phyloP scores from a whole-genome alignment of 495 filamentous ascomycete genomes.

The Talaromyces borbonicus region DNA sequence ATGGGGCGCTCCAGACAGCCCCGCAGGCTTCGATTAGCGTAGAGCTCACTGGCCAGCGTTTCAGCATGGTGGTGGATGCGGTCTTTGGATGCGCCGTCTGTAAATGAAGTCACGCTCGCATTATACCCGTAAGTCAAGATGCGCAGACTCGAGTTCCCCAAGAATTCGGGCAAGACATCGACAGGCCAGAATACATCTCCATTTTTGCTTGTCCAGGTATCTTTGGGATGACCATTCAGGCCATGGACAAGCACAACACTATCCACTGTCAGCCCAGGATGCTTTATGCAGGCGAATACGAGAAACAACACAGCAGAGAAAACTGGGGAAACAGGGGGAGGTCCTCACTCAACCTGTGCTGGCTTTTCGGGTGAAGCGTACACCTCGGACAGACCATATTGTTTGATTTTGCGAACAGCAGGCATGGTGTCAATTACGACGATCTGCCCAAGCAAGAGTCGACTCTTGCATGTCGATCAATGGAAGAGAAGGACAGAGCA shows the following conservation, averaged over 20 bases:
- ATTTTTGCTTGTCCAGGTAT: slow-evolving; percentile 61
- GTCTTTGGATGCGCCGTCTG: slow-evolving; percentile 54
- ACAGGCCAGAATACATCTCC: slow-evolving; percentile 66
- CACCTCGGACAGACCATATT: slow-evolving; percentile 60
- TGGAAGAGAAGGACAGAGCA: not conserved
- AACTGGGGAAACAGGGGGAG: too few species aligned
- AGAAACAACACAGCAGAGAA: too few species aligned
- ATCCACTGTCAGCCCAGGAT: too few species aligned
- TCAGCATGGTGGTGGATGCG: slow-evolving; percentile 78
- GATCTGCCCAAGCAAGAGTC: too few species aligned
- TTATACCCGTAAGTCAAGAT: slow-evolving; percentile 82
- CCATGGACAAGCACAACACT: slow-evolving; percentile 71
- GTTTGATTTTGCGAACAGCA: slow-evolving; percentile 39
- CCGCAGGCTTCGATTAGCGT: slow-evolving; percentile 49
- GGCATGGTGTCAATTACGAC: not conserved
- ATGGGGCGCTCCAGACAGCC: slow-evolving; percentile 54
- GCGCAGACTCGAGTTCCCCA: slow-evolving; percentile 52
- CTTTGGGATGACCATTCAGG: slow-evolving; percentile 65
- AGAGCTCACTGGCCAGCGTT: slow-evolving; percentile 55
- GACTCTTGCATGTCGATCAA: too few species aligned
- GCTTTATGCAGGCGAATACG: not conserved
- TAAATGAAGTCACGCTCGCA: slow-evolving; percentile 60
- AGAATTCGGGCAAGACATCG: slow-evolving; percentile 58
- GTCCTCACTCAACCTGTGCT: slow-evolving; percentile 42
- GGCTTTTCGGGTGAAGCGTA: slow-evolving; percentile 43